Conservation (phyloP, 2,329 filamentous ascomycete genomes). For the Alternaria dauci region DNA sequence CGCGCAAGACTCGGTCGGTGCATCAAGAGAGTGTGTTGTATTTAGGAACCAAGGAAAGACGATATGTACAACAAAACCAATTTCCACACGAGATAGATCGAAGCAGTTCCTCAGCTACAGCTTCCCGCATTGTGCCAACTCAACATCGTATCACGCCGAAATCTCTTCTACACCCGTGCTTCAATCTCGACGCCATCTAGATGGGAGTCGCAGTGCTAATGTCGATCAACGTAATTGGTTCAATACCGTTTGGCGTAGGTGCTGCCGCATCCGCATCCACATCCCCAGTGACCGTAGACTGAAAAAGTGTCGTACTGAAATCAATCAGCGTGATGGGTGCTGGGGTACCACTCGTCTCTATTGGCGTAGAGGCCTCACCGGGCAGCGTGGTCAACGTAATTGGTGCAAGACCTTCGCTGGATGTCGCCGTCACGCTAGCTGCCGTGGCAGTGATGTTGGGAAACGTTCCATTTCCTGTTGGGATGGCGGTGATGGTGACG, state of each 20-base stretch:
- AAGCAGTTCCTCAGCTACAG: neutral
- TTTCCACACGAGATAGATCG: neutral
- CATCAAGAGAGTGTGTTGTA: neutral
- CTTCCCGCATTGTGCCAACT: neutral
- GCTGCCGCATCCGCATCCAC: neutral
- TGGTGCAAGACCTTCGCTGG: neutral
- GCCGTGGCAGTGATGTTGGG: neutral
- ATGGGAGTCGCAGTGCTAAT: neutral
- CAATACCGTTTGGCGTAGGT: conserved; percentile 5
- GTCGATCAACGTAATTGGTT: conserved; percentile 14
- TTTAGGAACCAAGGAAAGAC: neutral
- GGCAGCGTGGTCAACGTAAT: conserved; percentile 7
- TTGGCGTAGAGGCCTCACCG: neutral
- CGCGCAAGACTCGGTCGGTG: neutral
- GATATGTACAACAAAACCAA: neutral
- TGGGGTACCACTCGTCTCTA: neutral
- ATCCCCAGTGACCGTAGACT: neutral
- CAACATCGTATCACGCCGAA: neutral
- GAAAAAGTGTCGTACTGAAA: neutral
- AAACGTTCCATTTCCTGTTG: neutral
- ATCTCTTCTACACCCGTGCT: too few species aligned
- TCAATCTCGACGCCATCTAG: neutral
- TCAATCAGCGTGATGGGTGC: conserved; percentile 11
- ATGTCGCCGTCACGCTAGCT: neutral
- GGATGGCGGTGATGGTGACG: conserved; percentile 1